Evolutionary conservation across 1,284 basidiomycete genomes (phyloP), one percentile per base, ranked within the genome.

Genomic region (Malassezia nana): DNA sequence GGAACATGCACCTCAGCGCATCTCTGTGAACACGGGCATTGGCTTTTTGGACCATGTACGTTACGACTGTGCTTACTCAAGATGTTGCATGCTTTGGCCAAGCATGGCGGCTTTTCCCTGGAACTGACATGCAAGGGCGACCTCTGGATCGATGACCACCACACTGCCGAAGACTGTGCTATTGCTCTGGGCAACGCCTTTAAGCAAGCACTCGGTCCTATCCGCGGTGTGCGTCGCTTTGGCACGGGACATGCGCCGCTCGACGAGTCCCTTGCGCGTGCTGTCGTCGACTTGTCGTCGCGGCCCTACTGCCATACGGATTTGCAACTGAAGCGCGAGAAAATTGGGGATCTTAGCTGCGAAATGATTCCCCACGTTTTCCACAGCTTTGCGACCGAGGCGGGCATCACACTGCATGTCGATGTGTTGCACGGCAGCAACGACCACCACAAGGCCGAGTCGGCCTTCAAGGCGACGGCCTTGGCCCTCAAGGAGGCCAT

Each of bases 321-420:
- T 64, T 81, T 98, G 26, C 67, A 67, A 13, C 60, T 75, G 13
- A 87, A 84, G 74, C 81, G 94, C 52, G 94, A 99, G 76, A 98
- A 95, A 78, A 86, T 99, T 50, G 94, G 94, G 46, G 94, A 96
- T 66, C 80, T 79, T n/a, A 75, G 73, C 52, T 73, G 69, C 57
- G 94, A 99, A 78, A 96, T 98, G 92, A 84, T 99, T 60, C 88
- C 89, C 25, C 89, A 92, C 73, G 81, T 92, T 46, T 89, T 92
- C 77, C 85, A 90, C 77, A 89, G 87, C 24, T 94, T 94, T 69
- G 85, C 89, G 18, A 88, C 88, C 63, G 86, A 87, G 4, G 85
- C 89, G 0, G 87, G 87, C n/a, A 82, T 83, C 15, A 92, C 89
- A 1, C 78, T 94, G 41, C 94, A 99, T 72, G 82, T 98, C 46